phyloP scores from a whole-genome alignment of 805 yeast genomes.

The Yarrowia sp. region DNA sequence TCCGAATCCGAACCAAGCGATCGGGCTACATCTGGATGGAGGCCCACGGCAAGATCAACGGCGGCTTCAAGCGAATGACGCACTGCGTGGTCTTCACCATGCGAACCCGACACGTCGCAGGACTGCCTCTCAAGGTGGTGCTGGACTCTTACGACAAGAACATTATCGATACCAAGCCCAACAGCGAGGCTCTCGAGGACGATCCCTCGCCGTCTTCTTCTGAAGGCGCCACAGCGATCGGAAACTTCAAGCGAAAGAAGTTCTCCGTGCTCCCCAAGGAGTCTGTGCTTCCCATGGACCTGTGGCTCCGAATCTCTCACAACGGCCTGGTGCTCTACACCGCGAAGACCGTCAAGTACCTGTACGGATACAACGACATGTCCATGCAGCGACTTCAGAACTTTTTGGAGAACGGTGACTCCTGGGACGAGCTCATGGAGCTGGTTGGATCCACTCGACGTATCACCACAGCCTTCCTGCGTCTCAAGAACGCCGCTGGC shows the following conservation, averaged over 20 bases:
- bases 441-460: neutral
- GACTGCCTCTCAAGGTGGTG: conserved; percentile 3
- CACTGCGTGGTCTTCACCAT: conserved; percentile 12
- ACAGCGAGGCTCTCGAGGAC: neutral
- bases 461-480: conserved; percentile 13
- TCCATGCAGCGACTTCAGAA: neutral
- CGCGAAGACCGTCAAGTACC: neutral
- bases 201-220: conserved; percentile 16
- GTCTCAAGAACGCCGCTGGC: neutral
- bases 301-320: conserved; percentile 26
- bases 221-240: conserved; percentile 11
- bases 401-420: neutral
- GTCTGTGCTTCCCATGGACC: conserved; percentile 12
- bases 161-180: conserved; percentile 18
- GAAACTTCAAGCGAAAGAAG: conserved; percentile 17
- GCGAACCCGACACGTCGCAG: neutral
- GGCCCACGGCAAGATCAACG: conserved; percentile 1
- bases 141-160: conserved; percentile 9
- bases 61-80: conserved; percentile 14
- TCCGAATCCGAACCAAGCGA: conserved; percentile 12
- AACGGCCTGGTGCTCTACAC: conserved; percentile 14
- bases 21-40: conserved; percentile 23
- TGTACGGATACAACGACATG: conserved; percentile 3
- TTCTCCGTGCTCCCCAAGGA: conserved; percentile 19
- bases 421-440: conserved; percentile 9